Base-by-base conservation (phyloP, 345 rosid genomes). In the Acer saccharum region DNA sequence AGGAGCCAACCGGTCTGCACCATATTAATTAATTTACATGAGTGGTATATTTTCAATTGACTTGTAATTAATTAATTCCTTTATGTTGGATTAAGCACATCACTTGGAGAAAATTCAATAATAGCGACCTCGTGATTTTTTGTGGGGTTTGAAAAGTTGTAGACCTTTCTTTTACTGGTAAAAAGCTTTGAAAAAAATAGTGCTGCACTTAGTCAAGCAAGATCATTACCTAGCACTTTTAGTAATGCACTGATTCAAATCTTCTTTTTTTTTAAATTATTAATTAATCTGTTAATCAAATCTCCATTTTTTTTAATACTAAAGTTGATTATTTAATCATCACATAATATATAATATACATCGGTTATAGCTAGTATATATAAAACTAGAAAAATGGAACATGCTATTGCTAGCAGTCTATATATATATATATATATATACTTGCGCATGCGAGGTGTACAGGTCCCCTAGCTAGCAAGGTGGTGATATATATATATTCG, bases 101-200 rank as follows among this genome's bases (percentile, higher is more conserved):
- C 52, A 69, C 27, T 54, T 23, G 27, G 9, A 11, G 64, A 35
- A 57, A 16, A 44, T 23, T 64, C 41, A 25, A 48, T 6, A 9
- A 46, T 58, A 73, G 69, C 25, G 23, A 68, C 6, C 39, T 35
- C 39, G 39, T 35, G 39, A 35, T 35, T 50, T 27, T 73, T 1
- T 48, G 86, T 82, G 87, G 88, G 88, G 83, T 69, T 76, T 9
- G 57, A 79, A 79, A 41, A 69, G 52, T 68, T 75, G 16, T 16
- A 12, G 62, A 18, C 89, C 90, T 86, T 86, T 81, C 89, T 77
- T 85, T 88, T 68, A 27, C 52, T 10, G 75, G 81, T 50, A 83
- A 81, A 77, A 77, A 81, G 57, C 71, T 81, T 72, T 71, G 71
- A 64, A 82, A 79, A 43, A 25, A 18, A 57, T 43, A 72, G 80